These are phyloP conservation scores for Sphaerulina musiva DNA, from an alignment of 2,329 filamentous ascomycete genomes.

Conservation along the genomic window DNA sequence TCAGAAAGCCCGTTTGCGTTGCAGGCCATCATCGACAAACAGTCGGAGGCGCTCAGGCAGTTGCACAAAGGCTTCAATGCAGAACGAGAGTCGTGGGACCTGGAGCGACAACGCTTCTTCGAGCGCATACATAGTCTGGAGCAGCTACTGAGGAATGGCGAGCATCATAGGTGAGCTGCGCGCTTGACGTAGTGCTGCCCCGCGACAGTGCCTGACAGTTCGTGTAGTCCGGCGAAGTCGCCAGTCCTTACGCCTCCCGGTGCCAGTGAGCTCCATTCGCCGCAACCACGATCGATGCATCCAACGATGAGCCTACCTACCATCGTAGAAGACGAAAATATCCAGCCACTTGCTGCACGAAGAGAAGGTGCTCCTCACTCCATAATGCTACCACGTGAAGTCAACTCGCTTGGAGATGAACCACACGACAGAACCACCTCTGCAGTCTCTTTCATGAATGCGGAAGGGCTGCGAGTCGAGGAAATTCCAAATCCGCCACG, in stretches of 20 bases:
- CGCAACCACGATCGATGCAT: constrained; percentile 9
- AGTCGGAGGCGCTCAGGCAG: constrained; percentile 29
- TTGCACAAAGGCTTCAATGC: constrained; percentile 33
- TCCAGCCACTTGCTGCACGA: constrained; percentile 21
- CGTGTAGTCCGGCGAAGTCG: constrained; percentile 32
- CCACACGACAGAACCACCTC: constrained; percentile 14
- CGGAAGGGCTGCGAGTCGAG: constrained; percentile 26
- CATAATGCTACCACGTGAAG: constrained; percentile 22
- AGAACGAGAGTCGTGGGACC: constrained; percentile 32
- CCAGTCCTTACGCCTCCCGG: constrained; percentile 30
- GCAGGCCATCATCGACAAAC: constrained; percentile 33
- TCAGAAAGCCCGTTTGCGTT: constrained; percentile 21
- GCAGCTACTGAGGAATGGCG: constrained; percentile 29
- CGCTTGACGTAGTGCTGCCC: background rate
- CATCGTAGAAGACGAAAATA: constrained; percentile 33
- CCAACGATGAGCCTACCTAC: constrained; percentile 25
- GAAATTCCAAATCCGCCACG: constrained; percentile 30
- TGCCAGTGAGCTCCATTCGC: constrained; percentile 16
- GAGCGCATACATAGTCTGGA: constrained; percentile 33
- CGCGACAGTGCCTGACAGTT: constrained; percentile 4
- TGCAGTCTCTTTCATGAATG: constrained; percentile 23
- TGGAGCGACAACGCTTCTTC: constrained; percentile 31
- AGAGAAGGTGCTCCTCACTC: constrained; percentile 25
- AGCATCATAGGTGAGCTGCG: constrained; percentile 31
- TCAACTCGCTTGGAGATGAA: constrained; percentile 13